These are phyloP conservation scores for Recurvomyces mirabilis DNA, from an alignment of 495 filamentous ascomycete genomes.

Conservation along the genomic window DNA sequence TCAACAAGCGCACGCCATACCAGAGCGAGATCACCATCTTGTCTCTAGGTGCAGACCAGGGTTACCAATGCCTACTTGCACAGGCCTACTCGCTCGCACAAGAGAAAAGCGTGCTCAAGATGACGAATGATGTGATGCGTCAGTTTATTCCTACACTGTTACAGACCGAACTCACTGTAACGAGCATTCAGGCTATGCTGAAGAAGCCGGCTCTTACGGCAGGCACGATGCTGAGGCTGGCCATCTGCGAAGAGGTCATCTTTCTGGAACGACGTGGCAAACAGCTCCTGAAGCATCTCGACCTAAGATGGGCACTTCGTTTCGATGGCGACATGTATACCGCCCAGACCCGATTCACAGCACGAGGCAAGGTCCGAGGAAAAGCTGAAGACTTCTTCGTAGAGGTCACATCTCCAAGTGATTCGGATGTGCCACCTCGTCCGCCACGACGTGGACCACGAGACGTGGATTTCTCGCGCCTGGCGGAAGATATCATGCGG, in stretches of 20 bases:
- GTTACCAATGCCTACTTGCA: background rate
- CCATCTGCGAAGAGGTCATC: background rate
- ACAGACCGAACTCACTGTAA: background rate
- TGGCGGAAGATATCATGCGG: no score
- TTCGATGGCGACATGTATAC: background rate
- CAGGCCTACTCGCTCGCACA: constrained; percentile 1
- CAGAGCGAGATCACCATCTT: background rate
- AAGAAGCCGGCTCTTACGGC: background rate
- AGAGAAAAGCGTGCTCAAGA: background rate
- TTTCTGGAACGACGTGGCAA: background rate
- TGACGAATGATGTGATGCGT: background rate
- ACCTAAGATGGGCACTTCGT: background rate
- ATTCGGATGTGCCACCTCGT: no score
- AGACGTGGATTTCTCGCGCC: no score
- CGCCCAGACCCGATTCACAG: background rate
- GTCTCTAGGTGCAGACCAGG: background rate
- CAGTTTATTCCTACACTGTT: background rate
- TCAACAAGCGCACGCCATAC: background rate
- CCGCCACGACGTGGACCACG: no score
- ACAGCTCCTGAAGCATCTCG: background rate
- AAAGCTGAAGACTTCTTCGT: no score
- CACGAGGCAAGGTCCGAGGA: no score
- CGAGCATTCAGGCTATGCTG: background rate
- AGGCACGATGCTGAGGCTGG: background rate
- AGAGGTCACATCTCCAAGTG: no score